Conservation (phyloP, 805 yeast species). For the Candida takata region DNA sequence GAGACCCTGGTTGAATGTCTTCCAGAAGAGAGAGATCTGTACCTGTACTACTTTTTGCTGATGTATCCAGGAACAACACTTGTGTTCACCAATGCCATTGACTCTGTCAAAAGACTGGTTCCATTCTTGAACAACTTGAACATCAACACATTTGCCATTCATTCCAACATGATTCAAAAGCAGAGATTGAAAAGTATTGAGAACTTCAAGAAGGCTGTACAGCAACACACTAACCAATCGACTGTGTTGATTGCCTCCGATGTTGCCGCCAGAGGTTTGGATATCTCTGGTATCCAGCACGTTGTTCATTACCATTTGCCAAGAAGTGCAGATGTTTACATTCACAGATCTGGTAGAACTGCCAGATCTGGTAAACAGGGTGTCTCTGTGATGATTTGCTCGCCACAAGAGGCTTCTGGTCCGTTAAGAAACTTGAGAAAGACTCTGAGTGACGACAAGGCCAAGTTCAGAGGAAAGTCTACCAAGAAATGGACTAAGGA, state of each 20-base stretch:
- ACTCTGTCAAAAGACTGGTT: conserved; percentile 80
- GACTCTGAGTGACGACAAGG: conserved; percentile 35
- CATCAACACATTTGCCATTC: conserved; percentile 68
- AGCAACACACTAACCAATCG: conserved; percentile 36
- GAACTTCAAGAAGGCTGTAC: conserved; percentile 51
- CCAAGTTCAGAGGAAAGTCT: conserved; percentile 26
- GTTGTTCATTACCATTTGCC: conserved; percentile 96
- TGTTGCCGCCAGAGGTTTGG: conserved; percentile 97
- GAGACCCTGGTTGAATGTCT: conserved; percentile 93
- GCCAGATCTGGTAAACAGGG: conserved; percentile 93
- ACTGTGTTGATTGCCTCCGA: conserved; percentile 87
- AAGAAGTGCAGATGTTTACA: conserved; percentile 86
- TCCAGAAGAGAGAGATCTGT: conserved; percentile 82
- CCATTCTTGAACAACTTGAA: conserved; percentile 67
- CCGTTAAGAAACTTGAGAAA: conserved; percentile 72
- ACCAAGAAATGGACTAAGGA: conserved; percentile 43
- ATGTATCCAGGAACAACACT: conserved; percentile 86
- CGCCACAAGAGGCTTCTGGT: conserved; percentile 90
- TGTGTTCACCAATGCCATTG: conserved; percentile 93
- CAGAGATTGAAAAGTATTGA: conserved; percentile 84
- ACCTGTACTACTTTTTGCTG: conserved; percentile 77
- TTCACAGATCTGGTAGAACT: conserved; percentile 97
- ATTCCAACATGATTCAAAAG: conserved; percentile 92
- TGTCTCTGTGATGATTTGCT: conserved; percentile 88
- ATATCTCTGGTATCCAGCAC: conserved; percentile 84